Evolutionary conservation across 306 rosid species (phyloP), one percentile per base, ranked within the genome.

Genomic region (Hippophae rhamnoides): DNA sequence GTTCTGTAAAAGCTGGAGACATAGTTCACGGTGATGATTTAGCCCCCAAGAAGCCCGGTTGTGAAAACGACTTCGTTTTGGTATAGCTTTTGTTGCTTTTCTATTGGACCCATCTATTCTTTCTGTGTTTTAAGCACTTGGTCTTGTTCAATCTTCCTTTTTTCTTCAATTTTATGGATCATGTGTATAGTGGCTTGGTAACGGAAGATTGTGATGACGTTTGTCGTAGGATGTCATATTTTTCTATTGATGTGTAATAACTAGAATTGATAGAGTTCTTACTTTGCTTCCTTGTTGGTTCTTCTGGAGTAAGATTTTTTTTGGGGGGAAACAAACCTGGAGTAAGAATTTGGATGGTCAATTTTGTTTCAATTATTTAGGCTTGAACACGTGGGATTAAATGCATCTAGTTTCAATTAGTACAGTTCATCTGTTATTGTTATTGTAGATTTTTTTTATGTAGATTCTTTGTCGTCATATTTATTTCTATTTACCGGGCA

Each of bases 11-110:
- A 52, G 90, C 85, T 52, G 99, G 95, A 46, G 95, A 88, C 76
- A 84, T 80, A 48, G 86, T 82, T 61, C 90, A 86, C 43, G 86
- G 80, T 57, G 96, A 84, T 43, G 79, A 84, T 66, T 78, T 76
- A 41, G 72, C 94, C 68, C 99, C 97, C 48, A 88, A 84, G 78
- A 86, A 86, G 70, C 95, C 97, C n/a, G 95, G 97, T 57, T 88
- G 95, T 64, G 85, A 60, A 56, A 92, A 92, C 72, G 76, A 80
- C 71, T 88, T 92, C 63, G 94, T 92, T 79, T 75, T 92, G 84
- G 99, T 92, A 68, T 31, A 12, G 41, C 68, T 64, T 57, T 13
- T 65, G 60, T 14, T 41, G 38, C 38, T 31, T 31, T 31, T 31
- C 38, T 31, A 2, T 31, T 31, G 3, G 38, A 31, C 38, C 63